phyloP scores from a whole-genome alignment of 768 basidiomycete species.

The Rhizopogon sp. region DNA sequence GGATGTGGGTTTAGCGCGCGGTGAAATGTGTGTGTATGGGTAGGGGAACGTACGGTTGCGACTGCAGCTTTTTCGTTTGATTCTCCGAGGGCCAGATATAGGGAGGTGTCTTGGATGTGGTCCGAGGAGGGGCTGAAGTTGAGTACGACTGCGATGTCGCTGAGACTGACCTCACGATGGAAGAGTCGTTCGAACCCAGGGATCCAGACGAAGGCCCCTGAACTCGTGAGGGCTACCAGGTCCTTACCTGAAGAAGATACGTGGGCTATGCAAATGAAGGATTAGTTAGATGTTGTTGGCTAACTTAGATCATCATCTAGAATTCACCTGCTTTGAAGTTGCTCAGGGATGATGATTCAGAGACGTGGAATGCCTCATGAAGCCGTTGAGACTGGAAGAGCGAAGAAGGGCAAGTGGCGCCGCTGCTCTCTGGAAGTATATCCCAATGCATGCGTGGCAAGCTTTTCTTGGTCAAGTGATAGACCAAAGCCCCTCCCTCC shows the following conservation, averaged over 20 bases:
- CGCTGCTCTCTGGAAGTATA: constrained; percentile 17
- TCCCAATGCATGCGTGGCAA: constrained; percentile 31
- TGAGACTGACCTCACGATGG: constrained; percentile 33
- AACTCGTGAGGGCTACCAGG: constrained; percentile 24
- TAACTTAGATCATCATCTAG: too few species aligned
- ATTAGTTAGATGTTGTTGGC: background rate
- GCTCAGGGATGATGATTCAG: background rate
- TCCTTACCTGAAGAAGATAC: constrained; percentile 43
- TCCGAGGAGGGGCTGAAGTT: constrained; percentile 17
- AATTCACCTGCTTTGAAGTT: constrained; percentile 25
- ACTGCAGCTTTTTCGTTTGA: constrained; percentile 36
- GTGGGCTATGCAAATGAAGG: constrained; percentile 27
- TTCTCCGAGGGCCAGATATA: constrained; percentile 46
- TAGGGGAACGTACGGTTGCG: constrained; percentile 37
- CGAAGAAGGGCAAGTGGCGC: constrained; percentile 3
- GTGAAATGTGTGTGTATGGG: background rate
- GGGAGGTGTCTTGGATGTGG: constrained; percentile 21
- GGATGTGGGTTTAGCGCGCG: background rate
- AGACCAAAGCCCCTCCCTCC: constrained; percentile 35
- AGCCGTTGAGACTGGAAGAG: constrained; percentile 19
- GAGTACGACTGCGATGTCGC: constrained; percentile 25
- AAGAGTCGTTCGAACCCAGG: constrained; percentile 23
- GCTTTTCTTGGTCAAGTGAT: constrained; percentile 37
- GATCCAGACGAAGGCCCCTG: constrained; percentile 21
- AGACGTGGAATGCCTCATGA: constrained; percentile 3